Evolutionary conservation across 495 filamentous ascomycete species (phyloP).

Genomic region (Tuber borchii): DNA sequence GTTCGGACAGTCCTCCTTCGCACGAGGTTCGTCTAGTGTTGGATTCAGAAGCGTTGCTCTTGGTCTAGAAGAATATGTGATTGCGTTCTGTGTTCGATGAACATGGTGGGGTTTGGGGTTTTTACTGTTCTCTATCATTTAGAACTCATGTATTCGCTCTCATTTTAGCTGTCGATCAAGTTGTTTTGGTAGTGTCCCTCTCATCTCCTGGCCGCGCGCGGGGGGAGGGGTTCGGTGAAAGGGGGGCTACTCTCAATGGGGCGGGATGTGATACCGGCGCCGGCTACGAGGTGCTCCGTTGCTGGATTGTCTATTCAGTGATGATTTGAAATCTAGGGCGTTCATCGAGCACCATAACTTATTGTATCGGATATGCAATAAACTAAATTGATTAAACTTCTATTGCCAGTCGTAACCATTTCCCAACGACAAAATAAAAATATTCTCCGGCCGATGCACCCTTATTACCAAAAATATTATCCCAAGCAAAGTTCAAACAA

Average conservation of each 20-base stretch:
- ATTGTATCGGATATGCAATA: not conserved
- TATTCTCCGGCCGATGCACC: not conserved
- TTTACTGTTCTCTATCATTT: not conserved
- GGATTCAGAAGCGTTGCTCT: not conserved
- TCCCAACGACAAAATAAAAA: not conserved
- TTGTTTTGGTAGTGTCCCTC: not conserved
- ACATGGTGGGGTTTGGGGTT: not conserved
- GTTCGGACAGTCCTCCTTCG: not conserved
- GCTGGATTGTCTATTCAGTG: not conserved
- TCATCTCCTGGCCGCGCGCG: not conserved
- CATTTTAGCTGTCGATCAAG: not conserved
- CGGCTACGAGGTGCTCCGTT: not conserved
- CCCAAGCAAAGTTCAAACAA: not conserved
- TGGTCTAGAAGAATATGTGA: not conserved
- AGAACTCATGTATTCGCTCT: not conserved
- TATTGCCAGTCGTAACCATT: not conserved
- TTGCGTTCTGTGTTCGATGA: not conserved
- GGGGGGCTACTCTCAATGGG: no score
- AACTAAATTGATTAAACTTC: not conserved
- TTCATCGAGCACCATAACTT: not conserved
- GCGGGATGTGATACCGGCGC: not conserved
- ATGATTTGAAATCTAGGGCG: not conserved
- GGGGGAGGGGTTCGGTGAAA: no score
- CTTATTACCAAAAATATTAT: not conserved
- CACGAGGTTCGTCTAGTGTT: not conserved